phyloP scores from a whole-genome alignment of 2,329 filamentous ascomycete species.

The Ophiostoma populinum region DNA sequence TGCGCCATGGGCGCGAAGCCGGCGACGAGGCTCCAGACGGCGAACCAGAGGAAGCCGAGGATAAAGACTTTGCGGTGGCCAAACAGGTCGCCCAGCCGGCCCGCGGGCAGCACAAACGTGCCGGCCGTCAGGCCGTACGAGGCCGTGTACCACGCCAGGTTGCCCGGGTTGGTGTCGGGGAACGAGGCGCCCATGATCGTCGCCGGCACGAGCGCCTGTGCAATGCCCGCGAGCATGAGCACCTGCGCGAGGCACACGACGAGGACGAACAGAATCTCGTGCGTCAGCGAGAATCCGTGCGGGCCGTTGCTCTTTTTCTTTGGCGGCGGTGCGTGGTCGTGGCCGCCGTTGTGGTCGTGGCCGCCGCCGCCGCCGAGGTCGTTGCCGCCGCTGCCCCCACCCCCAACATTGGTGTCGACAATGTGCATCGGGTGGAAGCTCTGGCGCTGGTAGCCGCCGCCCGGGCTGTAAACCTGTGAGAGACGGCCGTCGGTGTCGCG shows the following conservation, averaged over 20 bases:
- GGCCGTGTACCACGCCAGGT: constrained; percentile 38
- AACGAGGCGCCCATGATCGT: constrained; percentile 30
- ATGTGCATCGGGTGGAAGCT: no score
- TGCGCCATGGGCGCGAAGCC: constrained; percentile 21
- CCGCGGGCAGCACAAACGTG: constrained; percentile 39
- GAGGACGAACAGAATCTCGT: constrained; percentile 21
- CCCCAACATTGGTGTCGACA: no score
- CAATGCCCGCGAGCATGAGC: constrained; percentile 31
- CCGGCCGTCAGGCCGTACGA: constrained; percentile 38
- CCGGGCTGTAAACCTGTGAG: no score
- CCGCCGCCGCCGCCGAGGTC: background rate
- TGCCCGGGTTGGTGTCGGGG: constrained; percentile 22
- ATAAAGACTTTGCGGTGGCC: constrained; percentile 39
- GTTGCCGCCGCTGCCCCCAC: no score
- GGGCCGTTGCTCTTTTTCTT: constrained; percentile 4
- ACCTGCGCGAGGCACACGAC: constrained; percentile 24
- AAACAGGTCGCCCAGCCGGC: constrained; percentile 38
- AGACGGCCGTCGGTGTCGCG: no score
- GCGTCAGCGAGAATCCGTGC: constrained; percentile 12
- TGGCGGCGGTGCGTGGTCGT: background rate
- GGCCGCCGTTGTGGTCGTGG: background rate
- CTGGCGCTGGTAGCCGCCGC: no score
- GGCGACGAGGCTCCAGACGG: constrained; percentile 31
- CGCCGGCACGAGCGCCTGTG: constrained; percentile 29
- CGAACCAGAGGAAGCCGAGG: constrained; percentile 35